Evolutionary conservation across 2,329 filamentous ascomycete genomes (phyloP), one percentile per base, ranked within the genome.

Genomic region (Stemphylium beticola): DNA sequence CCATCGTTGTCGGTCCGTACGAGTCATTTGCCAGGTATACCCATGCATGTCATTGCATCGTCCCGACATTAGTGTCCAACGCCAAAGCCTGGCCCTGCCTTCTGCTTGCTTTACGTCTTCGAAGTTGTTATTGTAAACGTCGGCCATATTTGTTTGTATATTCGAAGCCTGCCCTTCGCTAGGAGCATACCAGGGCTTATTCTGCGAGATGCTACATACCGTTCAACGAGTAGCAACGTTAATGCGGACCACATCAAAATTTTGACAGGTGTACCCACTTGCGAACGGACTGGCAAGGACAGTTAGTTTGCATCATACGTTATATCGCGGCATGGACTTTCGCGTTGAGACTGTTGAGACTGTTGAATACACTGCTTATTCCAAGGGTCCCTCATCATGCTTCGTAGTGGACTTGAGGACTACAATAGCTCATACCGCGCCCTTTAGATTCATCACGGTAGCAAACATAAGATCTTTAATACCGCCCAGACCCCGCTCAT

Each of bases 381-480:
- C 7, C 26, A 10, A 29, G 7, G 9, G 2, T 9, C 26, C 26
- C 26, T 29, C 10, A 11, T 29, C 9, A 29, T 29, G 7, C 11
- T 29, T 29, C 11, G 26, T 29, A 29, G 26, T 29, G 7, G 26
- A 3, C 2, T 29, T 9, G 7, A 29, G 10, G 26, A 29, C 10
- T 29, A 29, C 26, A 29, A 11, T 24, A 26, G 12, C 18, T 55
- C 14, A 53, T 3, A 17, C 37, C 3, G 49, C 46, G 1, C 53
- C 42, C 75, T 86, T 87, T 63, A 93, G 75, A 45, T 88, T 85
- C 71, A 88, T 91, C 85, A 95, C 92, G 1, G 90, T 93, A 65
- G 87, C 91, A 73, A 89, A 89, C 82, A 96, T 88, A 66, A 96
- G 76, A 59, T 87, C 82, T 14, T 84, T 83, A 26, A 93, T 81